Base-by-base conservation (phyloP, 1,284 basidiomycete species). In the Ganoderma lingzhi region DNA sequence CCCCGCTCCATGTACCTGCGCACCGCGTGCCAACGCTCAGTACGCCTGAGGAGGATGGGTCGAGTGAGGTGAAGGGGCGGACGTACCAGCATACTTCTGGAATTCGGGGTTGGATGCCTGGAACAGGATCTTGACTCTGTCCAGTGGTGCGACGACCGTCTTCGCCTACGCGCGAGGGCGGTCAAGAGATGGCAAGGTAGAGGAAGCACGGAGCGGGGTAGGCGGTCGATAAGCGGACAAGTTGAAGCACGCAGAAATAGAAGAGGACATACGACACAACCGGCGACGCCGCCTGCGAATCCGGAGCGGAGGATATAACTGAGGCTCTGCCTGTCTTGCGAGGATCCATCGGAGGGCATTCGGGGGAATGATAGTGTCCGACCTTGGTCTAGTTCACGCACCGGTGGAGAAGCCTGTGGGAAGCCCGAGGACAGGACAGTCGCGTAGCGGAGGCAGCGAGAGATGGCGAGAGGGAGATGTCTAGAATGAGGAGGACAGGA, bases 71-170 rank as follows among this genome's bases (percentile, higher is more conserved):
- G 28, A 19, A 19, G 23, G 45, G 55, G 51, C 19, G 73, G 19
- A 74, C 85, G 64, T 74, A 93, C 96, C 97, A 71, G 96, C 90
- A 84, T 97, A 99, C 81, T 97, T 94, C 78, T 90, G 88, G 78
- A 95, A 99, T 72, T 99, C 97, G 1, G 95, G 94, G 80, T 98
- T 98, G 10, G 95, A 96, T 0, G 98, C 96, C 80, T 99, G 98
- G 79, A 99, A 99, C 65, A 99, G 89, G 76, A 99, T 99, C 85
- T 99, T 99, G 77, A 99, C 97, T 76, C 98, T 88, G 80, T 99
- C 98, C 37, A 99, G 87, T 1, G 98, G 98, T 30, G 98, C 98
- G 66, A 99, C 96, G 28, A 94, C 93, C 9, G 98, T 97, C 83
- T 99, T 99, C 62, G 97, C 97, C 95, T 97, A 67, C 32, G 63